phyloP scores from a whole-genome alignment of 352 stramenopile species.

The Pseudoperonospora humuli region DNA sequence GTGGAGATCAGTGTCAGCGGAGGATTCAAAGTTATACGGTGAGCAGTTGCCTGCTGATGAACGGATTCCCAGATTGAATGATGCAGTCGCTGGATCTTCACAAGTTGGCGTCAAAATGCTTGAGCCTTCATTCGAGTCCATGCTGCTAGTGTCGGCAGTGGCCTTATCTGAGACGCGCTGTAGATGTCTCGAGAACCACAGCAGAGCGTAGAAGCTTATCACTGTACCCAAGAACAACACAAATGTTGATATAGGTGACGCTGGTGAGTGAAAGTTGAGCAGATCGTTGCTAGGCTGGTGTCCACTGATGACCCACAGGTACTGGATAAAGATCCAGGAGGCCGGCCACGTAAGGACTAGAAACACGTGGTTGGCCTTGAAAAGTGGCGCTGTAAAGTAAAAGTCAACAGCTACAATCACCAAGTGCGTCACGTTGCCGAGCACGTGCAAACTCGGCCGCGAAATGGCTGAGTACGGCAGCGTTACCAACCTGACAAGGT shows the following conservation, averaged over 20 bases:
- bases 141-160: slow-evolving; percentile 10
- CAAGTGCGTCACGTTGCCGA: slow-evolving; percentile 35
- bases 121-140: slow-evolving; percentile 23
- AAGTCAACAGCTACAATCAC: slow-evolving; percentile 45
- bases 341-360: slow-evolving; percentile 48
- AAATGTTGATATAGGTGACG: slow-evolving; percentile 28
- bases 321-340: slow-evolving; percentile 47
- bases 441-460: slow-evolving; percentile 22
- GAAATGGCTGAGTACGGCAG: slow-evolving; percentile 28
- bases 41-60: slow-evolving; percentile 11
- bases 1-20: slow-evolving; percentile 6
- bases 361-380: slow-evolving; percentile 56
- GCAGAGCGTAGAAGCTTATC: slow-evolving; percentile 36
- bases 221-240: slow-evolving; percentile 30
- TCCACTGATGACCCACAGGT: slow-evolving; percentile 44
- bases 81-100: slow-evolving; percentile 19
- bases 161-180: slow-evolving; percentile 27
- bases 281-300: slow-evolving; percentile 47
- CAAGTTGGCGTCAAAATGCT: slow-evolving; percentile 21
- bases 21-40: slow-evolving; percentile 12
- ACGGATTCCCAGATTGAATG: slow-evolving; percentile 44
- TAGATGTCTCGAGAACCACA: slow-evolving; percentile 27
- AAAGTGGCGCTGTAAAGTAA: slow-evolving; percentile 50
- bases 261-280: slow-evolving; percentile 50
- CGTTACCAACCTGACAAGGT: slow-evolving; percentile 29